Percentiles rank a stretch among this genome's conserved stretches.
These are phyloP conservation scores for Hyaloscypha variabilis DNA, from an alignment of 495 filamentous ascomycete species.

Conservation along the genomic window DNA sequence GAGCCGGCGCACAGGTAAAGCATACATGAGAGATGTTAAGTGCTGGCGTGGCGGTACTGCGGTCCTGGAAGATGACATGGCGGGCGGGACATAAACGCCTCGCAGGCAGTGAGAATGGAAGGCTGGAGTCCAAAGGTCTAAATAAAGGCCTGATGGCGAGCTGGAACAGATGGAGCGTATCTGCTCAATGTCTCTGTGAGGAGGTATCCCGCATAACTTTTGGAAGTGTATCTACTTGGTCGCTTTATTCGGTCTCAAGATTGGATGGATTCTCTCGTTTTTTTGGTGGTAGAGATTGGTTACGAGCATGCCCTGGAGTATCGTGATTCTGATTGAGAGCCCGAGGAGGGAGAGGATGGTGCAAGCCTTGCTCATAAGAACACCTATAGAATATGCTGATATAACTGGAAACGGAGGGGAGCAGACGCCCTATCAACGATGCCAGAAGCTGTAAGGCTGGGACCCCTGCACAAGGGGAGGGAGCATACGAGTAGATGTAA, in stretches of 20 bases:
- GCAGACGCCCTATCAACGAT: background rate
- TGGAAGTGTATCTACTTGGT: background rate
- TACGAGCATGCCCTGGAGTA: too few species aligned
- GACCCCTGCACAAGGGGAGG: background rate
- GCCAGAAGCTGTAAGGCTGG: background rate
- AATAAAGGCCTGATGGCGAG: background rate
- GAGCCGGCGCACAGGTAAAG: constrained; percentile 29
- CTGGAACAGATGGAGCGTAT: background rate
- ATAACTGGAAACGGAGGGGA: background rate
- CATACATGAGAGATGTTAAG: constrained; percentile 29
- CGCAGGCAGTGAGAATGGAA: background rate
- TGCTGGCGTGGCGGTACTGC: constrained; percentile 24
- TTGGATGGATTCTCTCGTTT: background rate
- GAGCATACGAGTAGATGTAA: background rate
- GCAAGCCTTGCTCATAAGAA: background rate
- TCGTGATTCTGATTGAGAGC: background rate
- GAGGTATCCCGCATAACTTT: background rate
- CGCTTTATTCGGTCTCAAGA: background rate
- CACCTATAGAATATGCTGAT: background rate
- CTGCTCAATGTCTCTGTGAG: background rate
- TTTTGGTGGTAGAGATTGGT: background rate
- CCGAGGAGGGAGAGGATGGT: background rate
- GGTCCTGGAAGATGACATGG: constrained; percentile 24
- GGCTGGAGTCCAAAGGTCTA: background rate
- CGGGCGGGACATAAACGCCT: background rate